Conservation (phyloP, 106 monocot species). For the Agapanthus africanus region DNA sequence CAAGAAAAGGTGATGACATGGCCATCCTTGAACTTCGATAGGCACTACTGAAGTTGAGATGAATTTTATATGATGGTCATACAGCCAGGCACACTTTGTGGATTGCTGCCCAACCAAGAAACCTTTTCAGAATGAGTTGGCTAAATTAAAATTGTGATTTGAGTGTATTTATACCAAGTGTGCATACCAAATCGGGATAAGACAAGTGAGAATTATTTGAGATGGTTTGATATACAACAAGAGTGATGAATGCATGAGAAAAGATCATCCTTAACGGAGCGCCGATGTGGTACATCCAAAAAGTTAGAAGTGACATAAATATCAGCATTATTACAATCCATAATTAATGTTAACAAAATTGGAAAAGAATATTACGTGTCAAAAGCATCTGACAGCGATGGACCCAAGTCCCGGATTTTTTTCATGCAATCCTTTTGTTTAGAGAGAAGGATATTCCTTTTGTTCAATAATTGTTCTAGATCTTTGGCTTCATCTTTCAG, state of each 20-base stretch:
- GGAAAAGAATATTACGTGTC: constrained; percentile 50
- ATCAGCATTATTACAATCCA: not conserved
- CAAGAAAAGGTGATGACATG: not conserved
- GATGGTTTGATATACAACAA: not conserved
- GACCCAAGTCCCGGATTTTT: constrained; percentile 92
- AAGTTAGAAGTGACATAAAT: not conserved
- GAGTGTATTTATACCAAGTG: not conserved
- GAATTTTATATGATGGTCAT: not conserved
- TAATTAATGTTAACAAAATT: not conserved
- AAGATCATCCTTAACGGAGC: too few relatives aligned
- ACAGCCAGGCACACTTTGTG: not conserved
- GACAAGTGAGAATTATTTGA: not conserved
- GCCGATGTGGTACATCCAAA: too few relatives aligned
- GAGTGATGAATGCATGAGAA: too few relatives aligned
- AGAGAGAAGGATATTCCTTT: constrained; percentile 59
- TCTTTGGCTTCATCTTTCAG: constrained; percentile 88
- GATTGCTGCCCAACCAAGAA: not conserved
- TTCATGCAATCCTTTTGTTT: constrained; percentile 90
- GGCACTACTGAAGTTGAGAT: not conserved
- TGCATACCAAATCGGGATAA: too few relatives aligned
- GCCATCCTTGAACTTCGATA: not conserved
- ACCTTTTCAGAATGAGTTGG: not conserved
- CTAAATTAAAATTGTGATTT: not conserved
- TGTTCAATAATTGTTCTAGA: constrained; percentile 74
- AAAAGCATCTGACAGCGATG: constrained; percentile 94